These are phyloP conservation scores for Cladosporium sp. DNA, from an alignment of 2,329 filamentous ascomycete genomes.

Conservation along the genomic window DNA sequence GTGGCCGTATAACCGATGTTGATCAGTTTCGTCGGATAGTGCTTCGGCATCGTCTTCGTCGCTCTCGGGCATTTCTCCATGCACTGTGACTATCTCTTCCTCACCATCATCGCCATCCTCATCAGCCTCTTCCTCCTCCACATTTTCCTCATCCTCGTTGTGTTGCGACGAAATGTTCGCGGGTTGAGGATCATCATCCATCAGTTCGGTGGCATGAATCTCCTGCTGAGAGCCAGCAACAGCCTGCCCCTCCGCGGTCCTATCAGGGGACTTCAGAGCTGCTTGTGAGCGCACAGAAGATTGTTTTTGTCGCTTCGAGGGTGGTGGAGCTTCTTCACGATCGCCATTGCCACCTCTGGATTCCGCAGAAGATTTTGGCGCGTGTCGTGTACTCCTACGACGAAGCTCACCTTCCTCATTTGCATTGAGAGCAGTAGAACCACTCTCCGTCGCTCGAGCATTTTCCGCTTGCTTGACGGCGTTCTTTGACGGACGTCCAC, in stretches of 20 bases:
- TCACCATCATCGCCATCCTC: not conserved
- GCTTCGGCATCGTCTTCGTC: constrained; percentile 1
- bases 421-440: too few relatives aligned
- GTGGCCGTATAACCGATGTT: constrained; percentile 8
- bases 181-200: not conserved
- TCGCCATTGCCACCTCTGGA: not conserved
- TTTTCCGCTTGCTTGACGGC: not conserved
- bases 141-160: not conserved
- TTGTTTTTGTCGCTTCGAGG: not conserved
- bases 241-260: not conserved
- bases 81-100: too few relatives aligned
- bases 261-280: not conserved
- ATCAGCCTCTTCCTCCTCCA: not conserved
- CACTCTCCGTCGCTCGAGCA: not conserved
- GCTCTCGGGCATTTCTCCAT: too few relatives aligned
- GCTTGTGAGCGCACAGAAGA: constrained; percentile 4
- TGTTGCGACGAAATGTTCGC: not conserved
- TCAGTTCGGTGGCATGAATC: not conserved
- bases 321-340: not conserved
- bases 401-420: too few relatives aligned
- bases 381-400: not conserved
- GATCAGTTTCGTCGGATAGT: not conserved
- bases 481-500: not conserved
- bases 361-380: not conserved
- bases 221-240: not conserved